A percentile compares a stretch with the other conserved stretches of the same genome.
phyloP scores from a whole-genome alignment of 2,329 filamentous ascomycete genomes.

The Colletotrichum camelliae region DNA sequence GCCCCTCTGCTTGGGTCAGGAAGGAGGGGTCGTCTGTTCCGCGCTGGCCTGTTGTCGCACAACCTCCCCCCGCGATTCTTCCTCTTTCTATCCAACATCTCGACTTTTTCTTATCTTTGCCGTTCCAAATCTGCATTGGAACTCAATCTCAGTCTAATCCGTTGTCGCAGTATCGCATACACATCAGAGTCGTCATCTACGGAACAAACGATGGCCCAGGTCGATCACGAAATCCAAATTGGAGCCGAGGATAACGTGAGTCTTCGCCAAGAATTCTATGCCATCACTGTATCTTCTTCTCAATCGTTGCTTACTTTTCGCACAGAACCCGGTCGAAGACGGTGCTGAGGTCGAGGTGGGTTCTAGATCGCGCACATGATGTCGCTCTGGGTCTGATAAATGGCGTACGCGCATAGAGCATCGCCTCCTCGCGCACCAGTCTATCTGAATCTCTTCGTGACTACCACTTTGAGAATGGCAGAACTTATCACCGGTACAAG shows the following conservation, averaged over 20 bases:
- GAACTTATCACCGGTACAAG: slow-evolving; percentile 24
- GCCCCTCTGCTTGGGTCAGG: background rate
- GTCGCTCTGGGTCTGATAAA: background rate
- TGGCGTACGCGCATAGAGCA: background rate
- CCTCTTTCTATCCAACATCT: background rate
- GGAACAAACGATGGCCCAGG: background rate
- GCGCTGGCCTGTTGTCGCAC: background rate
- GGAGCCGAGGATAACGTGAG: background rate
- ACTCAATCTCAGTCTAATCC: fast-evolving
- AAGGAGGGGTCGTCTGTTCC: background rate
- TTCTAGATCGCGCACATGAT: background rate
- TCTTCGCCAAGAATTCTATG: background rate
- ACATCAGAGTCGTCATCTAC: background rate
- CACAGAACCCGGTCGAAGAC: background rate
- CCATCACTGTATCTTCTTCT: background rate
- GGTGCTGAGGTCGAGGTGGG: background rate
- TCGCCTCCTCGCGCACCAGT: slow-evolving; percentile 29
- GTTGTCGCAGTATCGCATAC: background rate
- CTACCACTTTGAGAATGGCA: slow-evolving; percentile 6
- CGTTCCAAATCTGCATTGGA: background rate
- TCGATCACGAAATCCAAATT: background rate
- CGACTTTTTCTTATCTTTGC: background rate
- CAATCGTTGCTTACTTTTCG: background rate
- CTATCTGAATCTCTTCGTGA: slow-evolving; percentile 33
- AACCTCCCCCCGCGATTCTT: background rate